Conservation (phyloP, 331 rosid genomes). For the Erythrophleum ivorense region DNA sequence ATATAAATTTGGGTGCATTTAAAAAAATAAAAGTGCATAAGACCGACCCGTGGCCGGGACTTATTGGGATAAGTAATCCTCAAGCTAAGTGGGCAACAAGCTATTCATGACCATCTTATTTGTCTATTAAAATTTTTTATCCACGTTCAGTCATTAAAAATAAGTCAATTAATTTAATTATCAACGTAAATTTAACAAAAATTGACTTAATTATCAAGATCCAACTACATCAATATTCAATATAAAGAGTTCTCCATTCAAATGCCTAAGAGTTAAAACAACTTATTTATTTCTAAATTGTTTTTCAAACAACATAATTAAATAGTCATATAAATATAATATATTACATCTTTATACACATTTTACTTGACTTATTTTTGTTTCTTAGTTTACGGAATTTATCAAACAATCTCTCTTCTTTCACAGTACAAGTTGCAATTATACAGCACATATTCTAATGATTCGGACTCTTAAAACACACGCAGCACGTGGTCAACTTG, state of each 20-base stretch:
- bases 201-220: neutral
- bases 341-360: neutral
- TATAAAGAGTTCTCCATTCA: no score
- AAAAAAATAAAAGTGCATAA: no score
- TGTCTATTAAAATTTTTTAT: neutral
- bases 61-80: neutral
- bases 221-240: no score
- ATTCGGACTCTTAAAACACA: slow-evolving; percentile 16
- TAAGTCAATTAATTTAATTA: neutral
- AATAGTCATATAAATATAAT: neutral
- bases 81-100: neutral
- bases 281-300: neutral
- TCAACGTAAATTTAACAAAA: neutral
- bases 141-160: neutral
- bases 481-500: slow-evolving; percentile 36
- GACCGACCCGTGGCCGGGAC: no score
- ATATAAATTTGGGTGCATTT: no score
- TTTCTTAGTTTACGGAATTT: neutral
- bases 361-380: neutral
- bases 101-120: neutral
- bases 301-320: neutral
- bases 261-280: neutral
- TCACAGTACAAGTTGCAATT: slow-evolving; percentile 32
- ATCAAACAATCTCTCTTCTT: neutral
- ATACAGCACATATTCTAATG: slow-evolving; percentile 27